These are phyloP conservation scores for Aspergillus avenaceus DNA, from an alignment of 495 filamentous ascomycete species.

Conservation along the genomic window DNA sequence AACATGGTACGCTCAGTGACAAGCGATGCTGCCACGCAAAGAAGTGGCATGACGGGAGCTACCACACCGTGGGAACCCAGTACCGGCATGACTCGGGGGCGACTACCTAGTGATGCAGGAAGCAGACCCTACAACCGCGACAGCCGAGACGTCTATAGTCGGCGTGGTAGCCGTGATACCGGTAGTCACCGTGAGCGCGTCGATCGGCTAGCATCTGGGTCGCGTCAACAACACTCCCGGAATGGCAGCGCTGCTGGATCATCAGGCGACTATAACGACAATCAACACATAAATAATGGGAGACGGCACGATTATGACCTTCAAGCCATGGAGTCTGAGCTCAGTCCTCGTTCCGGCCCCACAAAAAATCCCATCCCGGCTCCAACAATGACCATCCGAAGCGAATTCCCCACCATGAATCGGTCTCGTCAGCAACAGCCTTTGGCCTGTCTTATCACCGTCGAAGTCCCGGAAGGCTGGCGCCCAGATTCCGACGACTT, in stretches of 20 bases:
- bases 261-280: conserved; percentile 72
- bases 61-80: conserved; percentile 57
- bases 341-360: conserved; percentile 63
- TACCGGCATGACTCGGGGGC: conserved; percentile 37
- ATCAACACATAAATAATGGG: conserved; percentile 38
- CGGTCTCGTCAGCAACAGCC: conserved; percentile 92
- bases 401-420: conserved; percentile 93
- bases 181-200: conserved; percentile 46
- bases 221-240: conserved; percentile 54
- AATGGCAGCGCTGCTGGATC: conserved; percentile 76
- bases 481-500: conserved; percentile 80
- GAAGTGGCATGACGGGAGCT: conserved; percentile 47
- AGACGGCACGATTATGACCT: conserved; percentile 92
- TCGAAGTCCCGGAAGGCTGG: conserved; percentile 94
- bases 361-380: conserved; percentile 89
- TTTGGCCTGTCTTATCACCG: conserved; percentile 87
- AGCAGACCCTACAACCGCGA: conserved; percentile 28
- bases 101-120: conserved; percentile 44
- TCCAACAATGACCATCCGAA: conserved; percentile 86
- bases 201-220: conserved; percentile 54
- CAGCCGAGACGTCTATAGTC: conserved; percentile 41
- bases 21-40: conserved; percentile 50
- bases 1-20: conserved; percentile 87
- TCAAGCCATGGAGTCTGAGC: conserved; percentile 88
- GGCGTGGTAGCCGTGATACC: conserved; percentile 56